These are phyloP conservation scores for Cyclocybe cylindracea DNA, from an alignment of 768 basidiomycete species.

Conservation along the genomic window DNA sequence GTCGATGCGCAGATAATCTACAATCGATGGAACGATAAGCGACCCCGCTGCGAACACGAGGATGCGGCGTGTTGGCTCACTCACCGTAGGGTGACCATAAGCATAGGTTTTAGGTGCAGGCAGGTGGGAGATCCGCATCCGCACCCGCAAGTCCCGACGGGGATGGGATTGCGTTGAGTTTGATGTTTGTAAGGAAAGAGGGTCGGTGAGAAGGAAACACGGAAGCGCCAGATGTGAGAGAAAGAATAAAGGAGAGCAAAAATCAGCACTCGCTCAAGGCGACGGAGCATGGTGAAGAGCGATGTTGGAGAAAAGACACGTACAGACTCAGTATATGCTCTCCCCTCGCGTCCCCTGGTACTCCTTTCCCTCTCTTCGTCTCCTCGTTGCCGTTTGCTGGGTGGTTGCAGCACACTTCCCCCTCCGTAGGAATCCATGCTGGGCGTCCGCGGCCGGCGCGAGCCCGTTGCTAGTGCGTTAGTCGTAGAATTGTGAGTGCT, in stretches of 20 bases:
- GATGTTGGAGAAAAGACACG: conserved; percentile 11
- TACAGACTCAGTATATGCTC: conserved; percentile 32
- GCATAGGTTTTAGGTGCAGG: no score
- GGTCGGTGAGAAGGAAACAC: background rate
- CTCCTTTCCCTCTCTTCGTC: conserved; percentile 33
- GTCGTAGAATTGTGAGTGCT: conserved; percentile 15
- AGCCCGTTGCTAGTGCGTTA: conserved; percentile 5
- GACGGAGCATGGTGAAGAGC: conserved; percentile 3
- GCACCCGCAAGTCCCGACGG: no score
- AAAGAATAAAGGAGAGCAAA: background rate
- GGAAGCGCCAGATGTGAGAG: background rate
- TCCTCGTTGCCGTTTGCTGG: conserved; percentile 48
- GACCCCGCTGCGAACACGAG: no score
- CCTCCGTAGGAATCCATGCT: conserved; percentile 27
- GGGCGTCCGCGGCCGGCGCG: conserved; percentile 33
- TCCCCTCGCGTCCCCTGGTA: conserved; percentile 8
- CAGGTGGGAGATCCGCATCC: no score
- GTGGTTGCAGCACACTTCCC: conserved; percentile 40
- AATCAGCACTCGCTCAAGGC: conserved; percentile 1
- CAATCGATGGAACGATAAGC: no score
- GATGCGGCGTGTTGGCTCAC: no score
- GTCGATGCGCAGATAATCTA: no score
- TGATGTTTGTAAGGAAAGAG: background rate
- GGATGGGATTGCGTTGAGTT: background rate
- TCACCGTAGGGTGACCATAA: no score